These are phyloP conservation scores for Serendipita sp. DNA, from an alignment of 768 basidiomycete species.

Conservation along the genomic window DNA sequence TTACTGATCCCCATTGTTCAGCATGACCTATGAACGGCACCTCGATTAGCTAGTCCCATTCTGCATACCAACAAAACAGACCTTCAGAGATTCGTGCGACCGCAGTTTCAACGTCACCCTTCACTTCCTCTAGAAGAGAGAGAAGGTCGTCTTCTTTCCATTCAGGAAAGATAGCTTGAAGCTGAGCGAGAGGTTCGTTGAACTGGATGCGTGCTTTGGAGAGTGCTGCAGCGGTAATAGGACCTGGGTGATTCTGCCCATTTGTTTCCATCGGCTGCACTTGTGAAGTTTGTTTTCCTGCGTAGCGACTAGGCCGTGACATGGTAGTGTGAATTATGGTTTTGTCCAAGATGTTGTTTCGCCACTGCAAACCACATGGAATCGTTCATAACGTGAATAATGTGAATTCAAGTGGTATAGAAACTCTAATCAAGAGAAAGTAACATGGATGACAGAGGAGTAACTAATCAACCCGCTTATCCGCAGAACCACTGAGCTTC, in stretches of 20 bases:
- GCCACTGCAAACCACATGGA: background rate
- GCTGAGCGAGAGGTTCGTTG: background rate
- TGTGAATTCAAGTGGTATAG: background rate
- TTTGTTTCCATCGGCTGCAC: background rate
- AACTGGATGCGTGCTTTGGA: background rate
- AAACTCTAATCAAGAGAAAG: background rate
- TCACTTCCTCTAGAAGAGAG: slow-evolving; percentile 48
- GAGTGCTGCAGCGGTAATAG: background rate
- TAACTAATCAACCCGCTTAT: slow-evolving; percentile 3
- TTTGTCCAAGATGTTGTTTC: background rate
- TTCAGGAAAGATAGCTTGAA: slow-evolving; percentile 4
- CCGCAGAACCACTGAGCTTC: slow-evolving; percentile 36
- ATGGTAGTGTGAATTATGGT: background rate
- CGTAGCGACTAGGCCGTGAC: slow-evolving; percentile 1
- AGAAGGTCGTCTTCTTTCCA: slow-evolving; percentile 35
- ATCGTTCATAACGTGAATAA: background rate
- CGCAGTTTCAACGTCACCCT: slow-evolving; percentile 54
- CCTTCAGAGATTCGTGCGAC: slow-evolving; percentile 66
- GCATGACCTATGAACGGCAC: slow-evolving; percentile 38
- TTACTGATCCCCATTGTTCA: slow-evolving; percentile 71
- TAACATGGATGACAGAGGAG: background rate
- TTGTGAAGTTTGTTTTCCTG: background rate
- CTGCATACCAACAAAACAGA: slow-evolving; percentile 19
- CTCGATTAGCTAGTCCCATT: slow-evolving; percentile 12
- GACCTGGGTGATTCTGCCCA: background rate